Conservation (phyloP, 2,329 filamentous ascomycete genomes). For the Penicillium sp. region DNA sequence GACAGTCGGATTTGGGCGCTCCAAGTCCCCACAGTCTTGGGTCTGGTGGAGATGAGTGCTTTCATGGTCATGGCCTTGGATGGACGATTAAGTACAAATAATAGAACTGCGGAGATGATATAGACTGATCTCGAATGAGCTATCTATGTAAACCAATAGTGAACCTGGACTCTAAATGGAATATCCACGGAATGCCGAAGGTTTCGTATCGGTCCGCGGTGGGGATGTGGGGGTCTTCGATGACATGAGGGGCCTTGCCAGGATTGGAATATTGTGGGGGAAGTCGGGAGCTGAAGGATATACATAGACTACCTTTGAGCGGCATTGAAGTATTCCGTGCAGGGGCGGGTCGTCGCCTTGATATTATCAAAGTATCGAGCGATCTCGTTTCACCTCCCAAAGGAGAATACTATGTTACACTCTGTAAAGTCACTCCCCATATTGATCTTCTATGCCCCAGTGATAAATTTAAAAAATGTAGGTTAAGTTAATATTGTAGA, state of each 20-base stretch:
- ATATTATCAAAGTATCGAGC: neutral
- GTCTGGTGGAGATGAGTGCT: conserved; percentile 48
- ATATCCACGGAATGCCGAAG: neutral
- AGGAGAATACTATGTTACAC: neutral
- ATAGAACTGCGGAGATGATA: neutral
- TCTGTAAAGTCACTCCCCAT: neutral
- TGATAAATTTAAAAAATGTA: neutral
- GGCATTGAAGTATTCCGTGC: neutral
- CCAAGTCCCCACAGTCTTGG: conserved; percentile 37
- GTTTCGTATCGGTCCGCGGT: too few relatives aligned
- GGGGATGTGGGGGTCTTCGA: neutral
- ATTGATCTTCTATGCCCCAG: neutral
- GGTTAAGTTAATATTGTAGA: neutral
- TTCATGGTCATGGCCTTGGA: conserved; percentile 42
- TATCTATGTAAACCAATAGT: too few relatives aligned
- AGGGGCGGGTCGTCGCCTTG: neutral
- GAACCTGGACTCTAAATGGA: neutral
- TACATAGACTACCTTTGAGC: neutral
- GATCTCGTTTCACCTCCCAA: neutral
- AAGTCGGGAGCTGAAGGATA: neutral
- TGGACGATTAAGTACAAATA: neutral
- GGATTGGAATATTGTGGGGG: neutral
- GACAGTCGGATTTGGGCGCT: conserved; percentile 47
- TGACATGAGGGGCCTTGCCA: neutral
- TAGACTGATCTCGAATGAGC: neutral